Evolutionary conservation across 257 asterid genomes (phyloP), one percentile per base, ranked within the genome.

Genomic region (Sherardia arvensis): DNA sequence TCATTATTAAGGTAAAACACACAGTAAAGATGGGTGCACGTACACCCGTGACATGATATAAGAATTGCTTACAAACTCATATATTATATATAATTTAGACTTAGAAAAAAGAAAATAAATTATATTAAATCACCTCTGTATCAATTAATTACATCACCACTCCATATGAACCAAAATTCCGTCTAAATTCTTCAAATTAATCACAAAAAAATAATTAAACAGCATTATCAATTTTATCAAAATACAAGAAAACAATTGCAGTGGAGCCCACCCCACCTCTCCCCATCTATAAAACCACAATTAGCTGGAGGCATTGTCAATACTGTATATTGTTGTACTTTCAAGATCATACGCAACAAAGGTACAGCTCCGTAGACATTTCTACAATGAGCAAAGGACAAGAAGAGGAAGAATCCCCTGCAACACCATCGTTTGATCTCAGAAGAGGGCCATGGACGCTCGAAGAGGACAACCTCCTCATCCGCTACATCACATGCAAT

Each of bases 381-480:
- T 22, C 21, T 11, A 74, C 14, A 32, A 84, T 78, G 85, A 81
- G 47, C 66, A 68, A 70, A 40, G 34, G 58, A 29, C 56, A 40
- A 26, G 58, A 29, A 66, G 83, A 75, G 64, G 68, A 63, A 49
- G 87, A 56, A 55, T 40, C 66, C 1, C 4, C 54, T 22, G 21
- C 38, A 27, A 29, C 66, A 5, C 14, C 53, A 47, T 2, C 61
- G 1, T 36, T 30, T 73, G 88, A 82, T 74, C 59, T 85, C 8
- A 79, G 97, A 74, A 87, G 80, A 79, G 97, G 97, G 53, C 95
- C 96, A 69, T 90, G 97, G 97, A 85, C 93, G 11, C 80, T 74
- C 45, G 97, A 90, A 22, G 97, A 90, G 82, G 97, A 90, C 71
- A 81, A 82, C 56, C 89, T 90, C 66, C 95, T 90, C 26, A 80